Evolutionary conservation across 176 grass and related monocot genomes (phyloP).

Genomic region (Hordeum marinum): DNA sequence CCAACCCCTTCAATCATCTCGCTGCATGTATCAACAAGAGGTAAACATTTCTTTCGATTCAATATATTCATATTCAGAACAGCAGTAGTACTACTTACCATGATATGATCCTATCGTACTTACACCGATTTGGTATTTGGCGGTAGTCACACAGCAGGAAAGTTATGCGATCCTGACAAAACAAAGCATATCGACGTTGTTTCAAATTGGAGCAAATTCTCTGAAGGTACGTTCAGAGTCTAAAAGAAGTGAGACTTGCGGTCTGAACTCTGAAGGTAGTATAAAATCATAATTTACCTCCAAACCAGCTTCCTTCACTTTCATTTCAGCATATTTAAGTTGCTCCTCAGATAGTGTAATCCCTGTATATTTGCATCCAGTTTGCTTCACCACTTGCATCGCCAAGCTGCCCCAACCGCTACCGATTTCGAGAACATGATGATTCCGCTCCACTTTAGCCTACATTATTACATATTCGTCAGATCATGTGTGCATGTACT

Average conservation of each 20-base stretch:
- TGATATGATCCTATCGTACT: conserved; percentile 69
- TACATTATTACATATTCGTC: background rate
- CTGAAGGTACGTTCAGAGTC: background rate
- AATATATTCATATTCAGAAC: background rate
- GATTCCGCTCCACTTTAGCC: conserved; percentile 51
- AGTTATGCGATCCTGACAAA: conserved; percentile 47
- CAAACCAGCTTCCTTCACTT: conserved; percentile 56
- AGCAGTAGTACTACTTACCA: conserved; percentile 25
- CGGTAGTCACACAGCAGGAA: conserved; percentile 68
- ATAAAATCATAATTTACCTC: conserved; percentile 22
- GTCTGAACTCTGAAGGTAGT: background rate
- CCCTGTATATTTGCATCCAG: conserved; percentile 71
- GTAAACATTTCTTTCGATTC: background rate
- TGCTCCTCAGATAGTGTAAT: conserved; percentile 62
- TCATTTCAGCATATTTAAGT: conserved; percentile 46
- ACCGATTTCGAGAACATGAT: conserved; percentile 72
- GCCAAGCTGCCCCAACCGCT: conserved; percentile 67
- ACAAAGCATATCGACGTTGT: background rate
- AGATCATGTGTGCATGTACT: background rate
- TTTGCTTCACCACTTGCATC: conserved; percentile 51
- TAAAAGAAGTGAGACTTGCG: background rate
- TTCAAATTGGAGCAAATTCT: background rate
- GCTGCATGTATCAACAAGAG: background rate
- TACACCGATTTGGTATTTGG: conserved; percentile 39
- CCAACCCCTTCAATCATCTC: conserved; percentile 79